Evolutionary conservation across 805 yeast species (phyloP), one percentile per base, ranked within the genome.

Genomic region (Myxozyma udenii): DNA sequence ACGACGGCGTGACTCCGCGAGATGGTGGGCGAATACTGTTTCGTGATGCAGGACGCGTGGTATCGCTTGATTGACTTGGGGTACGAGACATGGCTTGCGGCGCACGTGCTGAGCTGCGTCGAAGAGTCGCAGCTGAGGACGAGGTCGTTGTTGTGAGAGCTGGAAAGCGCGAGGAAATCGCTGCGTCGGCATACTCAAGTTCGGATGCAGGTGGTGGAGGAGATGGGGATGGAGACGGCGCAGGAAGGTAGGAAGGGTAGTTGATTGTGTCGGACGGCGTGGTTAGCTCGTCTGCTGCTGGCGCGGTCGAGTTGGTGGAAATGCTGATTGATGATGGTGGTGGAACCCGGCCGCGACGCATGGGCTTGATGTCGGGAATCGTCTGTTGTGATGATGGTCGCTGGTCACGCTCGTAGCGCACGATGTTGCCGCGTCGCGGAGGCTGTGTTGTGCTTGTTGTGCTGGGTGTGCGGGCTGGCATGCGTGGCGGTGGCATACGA

Each of bases 281-380:
- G n/a, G 16, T 23, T 22, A 43, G 16, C 36, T 50, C 50, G 12
- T 33, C 44, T 19, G 39, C 9, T 41, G 39, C 1, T 14, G 4
- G 5, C 16, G 44, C 19, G 9, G 12, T 7, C n/a, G 41, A 6
- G 44, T 11, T 21, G 50, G 44, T 46, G 45, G 7, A 3, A 28
- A 6, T n/a, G 30, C 24, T 22, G 28, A 40, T 41, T 43, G 22
- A 7, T n/a, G 41, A 18, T 5, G 52, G 58, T 23, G 58, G 55
- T 12, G 58, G 53, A 19, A 55, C 38, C 11, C 60, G 53, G 12
- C 60, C 60, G 4, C 60, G 47, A 2, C 60, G 56, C 60, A 56
- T 56, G 3, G 60, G 60, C 30, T 39, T 51, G 38, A 56, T 49
- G 18, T 55, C 58, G 3, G 60, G 60, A 16, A 54, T 38, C 2